Evolutionary conservation across 1,139 yeast genomes (phyloP).

Genomic region (Lipomyces yarrowii): DNA sequence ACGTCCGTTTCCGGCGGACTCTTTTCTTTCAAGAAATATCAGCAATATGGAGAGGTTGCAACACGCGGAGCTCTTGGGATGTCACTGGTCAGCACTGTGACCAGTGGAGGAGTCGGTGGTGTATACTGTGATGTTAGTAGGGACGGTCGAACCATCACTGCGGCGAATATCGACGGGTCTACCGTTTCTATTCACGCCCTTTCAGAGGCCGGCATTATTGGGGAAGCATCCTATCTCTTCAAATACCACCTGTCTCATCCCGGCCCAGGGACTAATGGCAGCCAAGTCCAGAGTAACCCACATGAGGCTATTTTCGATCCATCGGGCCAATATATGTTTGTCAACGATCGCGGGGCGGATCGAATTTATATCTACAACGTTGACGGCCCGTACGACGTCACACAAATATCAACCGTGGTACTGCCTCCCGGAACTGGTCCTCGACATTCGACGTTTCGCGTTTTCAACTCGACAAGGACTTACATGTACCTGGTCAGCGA

Average conservation of each 20-base stretch:
- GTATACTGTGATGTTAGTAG: not conserved
- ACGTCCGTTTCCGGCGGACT: not conserved
- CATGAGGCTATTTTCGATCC: not conserved
- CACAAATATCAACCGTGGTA: not conserved
- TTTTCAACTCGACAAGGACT: not conserved
- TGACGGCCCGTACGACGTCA: not conserved
- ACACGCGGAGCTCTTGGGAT: not conserved
- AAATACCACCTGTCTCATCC: not conserved
- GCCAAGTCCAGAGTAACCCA: not conserved
- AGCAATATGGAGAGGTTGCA: not conserved
- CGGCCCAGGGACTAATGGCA: not conserved
- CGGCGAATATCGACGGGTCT: not conserved
- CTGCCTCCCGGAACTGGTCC: not conserved
- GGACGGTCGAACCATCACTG: not conserved
- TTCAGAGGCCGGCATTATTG: not conserved
- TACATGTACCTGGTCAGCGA: not conserved
- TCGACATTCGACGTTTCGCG: not conserved
- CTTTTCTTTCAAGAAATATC: not conserved
- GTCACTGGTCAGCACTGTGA: not conserved
- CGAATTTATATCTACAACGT: not conserved
- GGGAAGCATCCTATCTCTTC: not conserved
- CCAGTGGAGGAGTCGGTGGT: not conserved
- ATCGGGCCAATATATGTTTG: not conserved
- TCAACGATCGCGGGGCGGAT: not conserved
- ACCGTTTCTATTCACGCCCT: not conserved